These are phyloP conservation scores for Maudiozyma saulgeensis DNA, from an alignment of 805 yeast genomes.

Conservation along the genomic window DNA sequence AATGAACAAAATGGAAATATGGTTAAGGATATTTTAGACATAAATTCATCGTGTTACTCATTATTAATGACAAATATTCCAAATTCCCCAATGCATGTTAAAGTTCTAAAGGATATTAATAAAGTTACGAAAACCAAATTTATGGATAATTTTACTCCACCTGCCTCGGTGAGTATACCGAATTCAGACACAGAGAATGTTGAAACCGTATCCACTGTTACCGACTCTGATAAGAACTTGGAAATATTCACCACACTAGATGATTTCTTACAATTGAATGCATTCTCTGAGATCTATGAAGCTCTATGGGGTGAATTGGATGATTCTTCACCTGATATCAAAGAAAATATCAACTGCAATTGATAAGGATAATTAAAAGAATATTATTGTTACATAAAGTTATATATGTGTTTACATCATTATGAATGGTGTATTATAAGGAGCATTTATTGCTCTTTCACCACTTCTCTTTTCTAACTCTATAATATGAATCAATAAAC, in stretches of 20 bases:
- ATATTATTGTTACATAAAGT: background rate
- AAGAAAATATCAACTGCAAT: background rate
- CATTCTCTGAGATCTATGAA: conserved; percentile 3
- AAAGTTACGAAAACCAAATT: background rate
- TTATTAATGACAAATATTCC: background rate
- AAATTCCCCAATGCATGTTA: background rate
- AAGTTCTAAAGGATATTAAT: background rate
- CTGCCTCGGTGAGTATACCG: background rate
- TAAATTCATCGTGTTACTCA: background rate
- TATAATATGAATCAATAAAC: conserved; percentile 6
- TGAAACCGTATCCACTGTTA: background rate
- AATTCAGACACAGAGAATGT: background rate
- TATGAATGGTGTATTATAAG: background rate
- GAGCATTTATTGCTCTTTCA: background rate
- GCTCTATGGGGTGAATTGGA: conserved; percentile 1
- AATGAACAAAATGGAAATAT: background rate
- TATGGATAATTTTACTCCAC: background rate
- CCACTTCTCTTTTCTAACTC: background rate
- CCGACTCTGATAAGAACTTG: background rate
- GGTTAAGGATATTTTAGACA: background rate
- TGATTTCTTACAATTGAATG: conserved; percentile 1
- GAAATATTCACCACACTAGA: background rate
- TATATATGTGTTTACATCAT: background rate
- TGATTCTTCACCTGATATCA: background rate
- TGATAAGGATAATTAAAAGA: background rate